Evolutionary conservation across 805 yeast genomes (phyloP).

Genomic region (Hanseniaspora valbyensis): DNA sequence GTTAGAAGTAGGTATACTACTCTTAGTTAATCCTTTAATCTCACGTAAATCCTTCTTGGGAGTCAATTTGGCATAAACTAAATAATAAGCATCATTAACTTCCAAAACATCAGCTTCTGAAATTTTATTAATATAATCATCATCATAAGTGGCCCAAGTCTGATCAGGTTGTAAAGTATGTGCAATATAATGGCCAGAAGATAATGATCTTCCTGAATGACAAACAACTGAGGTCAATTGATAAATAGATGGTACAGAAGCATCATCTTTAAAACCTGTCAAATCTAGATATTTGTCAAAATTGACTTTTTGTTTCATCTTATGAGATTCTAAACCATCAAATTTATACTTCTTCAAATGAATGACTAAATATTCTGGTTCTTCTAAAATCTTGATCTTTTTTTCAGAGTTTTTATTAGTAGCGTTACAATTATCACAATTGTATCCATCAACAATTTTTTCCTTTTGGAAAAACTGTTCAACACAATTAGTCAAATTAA

Average conservation of each 20-base stretch:
- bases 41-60: conserved; percentile 25
- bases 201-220: conserved; percentile 86
- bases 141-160: conserved; percentile 88
- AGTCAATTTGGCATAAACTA: conserved; percentile 70
- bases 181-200: conserved; percentile 87
- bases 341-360: conserved; percentile 88
- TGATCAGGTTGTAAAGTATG: conserved; percentile 89
- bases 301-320: conserved; percentile 75
- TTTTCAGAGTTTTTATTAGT: conserved; percentile 69
- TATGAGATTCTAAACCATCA: conserved; percentile 65
- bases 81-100: conserved; percentile 71
- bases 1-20: too few species aligned
- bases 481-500: conserved; percentile 64
- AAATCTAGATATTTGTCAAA: conserved; percentile 72
- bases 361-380: conserved; percentile 79
- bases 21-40: neutral
- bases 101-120: conserved; percentile 62
- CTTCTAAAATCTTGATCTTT: conserved; percentile 51
- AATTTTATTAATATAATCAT: conserved; percentile 69
- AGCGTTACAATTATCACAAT: conserved; percentile 75
- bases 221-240: conserved; percentile 74
- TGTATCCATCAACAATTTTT: conserved; percentile 64
- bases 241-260: conserved; percentile 42
- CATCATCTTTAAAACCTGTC: conserved; percentile 41
- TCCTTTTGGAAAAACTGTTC: conserved; percentile 78